A percentile compares a stretch with the other conserved stretches of the same genome.
Conservation (phyloP, 768 basidiomycete species). For the Cantharellus cinnabarinus region DNA sequence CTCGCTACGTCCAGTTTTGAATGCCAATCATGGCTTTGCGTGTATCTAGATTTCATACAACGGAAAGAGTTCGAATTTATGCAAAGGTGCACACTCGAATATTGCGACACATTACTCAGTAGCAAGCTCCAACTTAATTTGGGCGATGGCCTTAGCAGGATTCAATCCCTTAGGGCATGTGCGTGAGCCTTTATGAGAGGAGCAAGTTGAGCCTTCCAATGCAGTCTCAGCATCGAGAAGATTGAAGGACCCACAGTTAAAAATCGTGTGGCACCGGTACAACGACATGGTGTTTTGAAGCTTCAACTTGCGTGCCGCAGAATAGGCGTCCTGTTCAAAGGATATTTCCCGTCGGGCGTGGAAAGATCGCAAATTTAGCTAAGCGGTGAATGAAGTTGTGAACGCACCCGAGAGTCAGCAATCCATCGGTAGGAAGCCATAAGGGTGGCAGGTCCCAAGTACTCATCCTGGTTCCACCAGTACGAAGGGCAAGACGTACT, state of each 20-base stretch:
- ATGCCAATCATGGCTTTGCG: no score
- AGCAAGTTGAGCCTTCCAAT: neutral
- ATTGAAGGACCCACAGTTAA: conserved; percentile 47
- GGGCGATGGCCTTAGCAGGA: conserved; percentile 77
- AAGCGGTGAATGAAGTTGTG: neutral
- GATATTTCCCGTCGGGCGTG: neutral
- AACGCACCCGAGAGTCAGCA: conserved; percentile 73
- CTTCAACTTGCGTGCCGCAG: conserved; percentile 65
- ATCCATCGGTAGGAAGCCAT: conserved; percentile 99
- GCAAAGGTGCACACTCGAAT: no score
- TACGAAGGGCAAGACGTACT: conserved; percentile 94
- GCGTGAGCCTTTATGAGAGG: conserved; percentile 37
- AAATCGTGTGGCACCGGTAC: conserved; percentile 97
- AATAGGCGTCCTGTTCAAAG: conserved; percentile 42
- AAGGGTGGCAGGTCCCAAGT: conserved; percentile 88
- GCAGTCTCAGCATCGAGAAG: neutral
- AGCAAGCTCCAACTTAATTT: conserved; percentile 82
- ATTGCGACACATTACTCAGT: conserved; percentile 25
- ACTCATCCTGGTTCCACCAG: conserved; percentile 99
- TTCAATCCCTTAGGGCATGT: conserved; percentile 98
- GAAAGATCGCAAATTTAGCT: neutral
- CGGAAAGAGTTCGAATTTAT: no score
- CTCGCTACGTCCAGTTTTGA: no score
- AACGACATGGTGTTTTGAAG: conserved; percentile 91
- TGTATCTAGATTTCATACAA: no score